Evolutionary conservation across 108 stramenopile genomes (phyloP), one percentile per base, ranked within the genome.

Genomic region (Fragilariopsis cylindrus): DNA sequence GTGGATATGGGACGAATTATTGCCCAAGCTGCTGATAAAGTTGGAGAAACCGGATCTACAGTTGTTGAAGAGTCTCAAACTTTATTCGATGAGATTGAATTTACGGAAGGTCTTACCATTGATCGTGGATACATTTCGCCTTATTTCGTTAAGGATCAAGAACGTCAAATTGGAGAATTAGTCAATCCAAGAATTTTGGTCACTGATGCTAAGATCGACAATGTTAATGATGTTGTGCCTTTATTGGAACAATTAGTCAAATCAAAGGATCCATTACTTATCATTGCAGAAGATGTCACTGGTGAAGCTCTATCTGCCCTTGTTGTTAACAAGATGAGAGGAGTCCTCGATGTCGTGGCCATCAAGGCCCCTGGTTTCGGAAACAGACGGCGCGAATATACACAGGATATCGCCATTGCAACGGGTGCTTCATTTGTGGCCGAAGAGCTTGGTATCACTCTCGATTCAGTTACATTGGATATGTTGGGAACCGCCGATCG

Each of bases 271-370:
- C 96, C 96, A 9, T 80, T 98, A 57, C 89, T 97, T 65, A 95
- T 98, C 68, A 85, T 97, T 41, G 97, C 98, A 60, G 98, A 98
- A 77, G 98, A 98, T 85, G 96, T 98, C 47, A 89, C 95, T 21
- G 98, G 98, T 6, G 98, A 98, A 75, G 98, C 98, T 48, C 86
- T 98, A 19, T 95, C 93, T 50, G 97, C 97, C 21, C 84, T 98
- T 15, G 98, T 98, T 52, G 98, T 98, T 65, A 98, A 98, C 96
- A 98, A 98, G 77, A 96, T 98, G 96, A 84, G 98, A 42, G 98
- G 97, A 48, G 97, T 98, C 42, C 86, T 98, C 3, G 97, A 98
- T 81, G 96, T 98, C 39, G 93, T 92, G 40, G 98, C 98, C 67
- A 97, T 98, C 73, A 94, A 95, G 75, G 97, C 98, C 3, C 98